phyloP scores from a whole-genome alignment of 345 rosid species.

The Eucalyptus viminalis region DNA sequence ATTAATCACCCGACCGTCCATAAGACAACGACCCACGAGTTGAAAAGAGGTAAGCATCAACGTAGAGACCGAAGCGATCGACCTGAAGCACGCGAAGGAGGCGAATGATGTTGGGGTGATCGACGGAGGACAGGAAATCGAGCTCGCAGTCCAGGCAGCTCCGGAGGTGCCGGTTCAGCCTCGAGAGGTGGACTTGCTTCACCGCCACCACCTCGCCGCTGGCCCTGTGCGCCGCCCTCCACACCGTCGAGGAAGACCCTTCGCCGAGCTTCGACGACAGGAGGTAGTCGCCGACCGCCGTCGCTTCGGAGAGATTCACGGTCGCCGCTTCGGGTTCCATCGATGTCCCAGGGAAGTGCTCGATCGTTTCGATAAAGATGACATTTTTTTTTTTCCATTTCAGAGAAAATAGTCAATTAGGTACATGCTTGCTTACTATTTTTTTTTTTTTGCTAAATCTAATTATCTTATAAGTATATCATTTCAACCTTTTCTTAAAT shows the following conservation, averaged over 20 bases:
- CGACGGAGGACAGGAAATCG: slow-evolving; percentile 40
- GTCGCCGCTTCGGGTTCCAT: not conserved
- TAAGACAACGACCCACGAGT: not conserved
- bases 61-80: not conserved
- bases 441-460: not conserved
- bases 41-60: not conserved
- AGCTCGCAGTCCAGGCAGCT: slow-evolving; percentile 39
- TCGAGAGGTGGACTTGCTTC: slow-evolving; percentile 45
- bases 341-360: not conserved
- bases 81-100: slow-evolving; percentile 37
- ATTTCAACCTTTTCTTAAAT: not conserved
- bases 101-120: slow-evolving; percentile 53
- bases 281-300: slow-evolving; percentile 8
- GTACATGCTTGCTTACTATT: not conserved
- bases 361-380: not conserved
- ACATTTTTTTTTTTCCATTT: not conserved
- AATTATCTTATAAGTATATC: not conserved
- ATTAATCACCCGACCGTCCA: not conserved
- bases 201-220: slow-evolving; percentile 42
- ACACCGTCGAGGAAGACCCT: slow-evolving; percentile 29
- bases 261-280: slow-evolving; percentile 41
- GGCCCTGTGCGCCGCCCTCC: slow-evolving; percentile 29
- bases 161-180: slow-evolving; percentile 32
- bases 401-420: not conserved
- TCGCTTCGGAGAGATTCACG: not conserved